Base-by-base conservation (phyloP, 257 asterid genomes). In the Plectranthus barbatus region DNA sequence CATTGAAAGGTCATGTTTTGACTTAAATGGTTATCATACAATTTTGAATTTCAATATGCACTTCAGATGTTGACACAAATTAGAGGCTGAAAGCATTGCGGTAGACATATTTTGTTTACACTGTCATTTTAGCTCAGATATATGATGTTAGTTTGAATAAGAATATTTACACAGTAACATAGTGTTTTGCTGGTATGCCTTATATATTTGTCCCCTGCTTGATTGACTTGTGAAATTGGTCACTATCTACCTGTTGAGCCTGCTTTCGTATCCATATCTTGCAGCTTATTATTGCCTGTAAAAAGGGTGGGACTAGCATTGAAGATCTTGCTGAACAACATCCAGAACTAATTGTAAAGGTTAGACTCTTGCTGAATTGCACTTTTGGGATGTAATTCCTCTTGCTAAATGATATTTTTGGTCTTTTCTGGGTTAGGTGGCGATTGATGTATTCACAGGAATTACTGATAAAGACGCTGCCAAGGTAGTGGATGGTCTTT, bases 251-350 rank as follows among this genome's bases (percentile, higher is more conserved):
- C 7, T 36, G 49, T 61, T 50, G 53, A 69, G 9, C 34, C 13
- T 51, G 62, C 29, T 26, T 54, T 51, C 19, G 33, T 51, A 23
- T 63, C 42, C 45, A 20, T 56, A 23, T 55, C 60, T 52, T 77
- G 80, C 87, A 93, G 99, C 81, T 93, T 76, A 93, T 93, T 61
- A 87, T 90, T 70, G 88, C 99, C 68, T 93, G 99, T 46, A 76
- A 85, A 62, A 87, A 85, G 77, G 99, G 99, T 56, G 99, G 99
- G 77, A 93, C 99, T 37, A 93, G 99, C 69, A 93, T 93, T n/a
- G 99, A 93, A 78, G 99, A 93, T 81, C 94, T 93, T 52, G 99
- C 99, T 7, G 97, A 93, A 80, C 71, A 85, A 76, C 95, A 90
- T 66, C 99, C 99, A 5, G 99, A 90, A 66, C 79, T 85, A 87